Evolutionary conservation across 2,329 filamentous ascomycete species (phyloP), one percentile per base, ranked within the genome.

Genomic region (Chaetomium strumarium): DNA sequence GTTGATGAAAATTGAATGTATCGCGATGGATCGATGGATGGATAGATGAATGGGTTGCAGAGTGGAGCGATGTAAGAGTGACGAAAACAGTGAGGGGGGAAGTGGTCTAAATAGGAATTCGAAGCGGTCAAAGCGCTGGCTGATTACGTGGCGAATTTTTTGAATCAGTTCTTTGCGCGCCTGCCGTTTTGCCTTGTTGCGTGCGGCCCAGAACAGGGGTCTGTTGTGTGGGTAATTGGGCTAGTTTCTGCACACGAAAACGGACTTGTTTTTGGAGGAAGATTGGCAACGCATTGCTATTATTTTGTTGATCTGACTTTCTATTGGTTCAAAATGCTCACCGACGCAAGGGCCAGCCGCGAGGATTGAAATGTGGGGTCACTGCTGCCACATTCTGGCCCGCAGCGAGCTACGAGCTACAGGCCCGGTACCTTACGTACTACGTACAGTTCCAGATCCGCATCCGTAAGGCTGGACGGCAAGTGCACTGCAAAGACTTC

Each of bases 11-110:
- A 47, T 52, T 42, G 56, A 57, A 14, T 16, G 56, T 55, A 51
- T 49, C 52, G 56, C 58, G 62, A 58, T 60, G 60, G n/a, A n/a
- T n/a, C 58, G 62, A 58, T 60, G 55, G 52, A 51, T 65, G 63
- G 67, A 64, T 68, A 66, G 51, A 44, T 58, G 59, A 55, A 57
- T 61, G 63, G 66, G 63, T 61, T 64, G 63, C 61, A 62, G 61
- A 56, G 64, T 59, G 62, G 59, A 62, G 65, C 65, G 64, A 62
- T 66, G 67, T 61, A 65, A 66, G 59, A 60, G 66, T 58, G 70
- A 72, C 72, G 63, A 58, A 62, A 58, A 58, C 65, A 62, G 72
- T 71, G 70, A 4, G 75, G 74, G 75, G 73, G 70, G 65, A 62
- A 60, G 59, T 60, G 63, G 60, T 68, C 71, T 72, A 71, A 66